Evolutionary conservation across 179 eudicot genomes (phyloP).

Genomic region (Pouteria campechiana): DNA sequence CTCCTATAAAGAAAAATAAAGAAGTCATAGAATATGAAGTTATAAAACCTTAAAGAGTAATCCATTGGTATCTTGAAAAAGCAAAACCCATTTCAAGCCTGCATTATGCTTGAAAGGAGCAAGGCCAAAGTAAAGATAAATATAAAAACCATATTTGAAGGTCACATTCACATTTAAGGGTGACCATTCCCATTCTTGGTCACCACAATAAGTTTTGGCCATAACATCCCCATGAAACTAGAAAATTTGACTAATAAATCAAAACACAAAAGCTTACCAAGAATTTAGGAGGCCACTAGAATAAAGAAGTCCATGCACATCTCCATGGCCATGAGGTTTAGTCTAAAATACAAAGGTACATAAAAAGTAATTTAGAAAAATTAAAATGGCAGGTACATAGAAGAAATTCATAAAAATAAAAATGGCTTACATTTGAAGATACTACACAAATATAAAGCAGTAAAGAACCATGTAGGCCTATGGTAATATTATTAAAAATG

Average conservation of each 20-base stretch:
- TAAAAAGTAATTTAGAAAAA: conserved; percentile 4
- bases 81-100: conserved; percentile 85
- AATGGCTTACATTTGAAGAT: not conserved
- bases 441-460: not conserved
- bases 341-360: conserved; percentile 31
- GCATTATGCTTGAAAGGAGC: conserved; percentile 53
- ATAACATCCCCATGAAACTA: too few relatives aligned
- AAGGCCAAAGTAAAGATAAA: conserved; percentile 3
- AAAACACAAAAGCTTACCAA: conserved; percentile 38
- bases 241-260: not conserved
- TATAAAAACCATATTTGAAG: too few relatives aligned
- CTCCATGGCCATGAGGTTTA: conserved; percentile 99
- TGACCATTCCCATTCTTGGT: too few relatives aligned
- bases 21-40: conserved; percentile 2
- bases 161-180: too few relatives aligned
- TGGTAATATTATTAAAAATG: not conserved
- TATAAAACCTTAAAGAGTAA: conserved; percentile 96
- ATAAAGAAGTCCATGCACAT: conserved; percentile 87
- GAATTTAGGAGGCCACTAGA: conserved; percentile 57
- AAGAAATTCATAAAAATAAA: not conserved
- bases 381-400: not conserved
- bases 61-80: conserved; percentile 99
- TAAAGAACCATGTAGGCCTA: too few relatives aligned
- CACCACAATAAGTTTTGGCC: too few relatives aligned
- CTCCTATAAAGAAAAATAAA: not conserved